Base-by-base conservation (phyloP, 148 eudicot genomes). In the Camellia granthamiana region DNA sequence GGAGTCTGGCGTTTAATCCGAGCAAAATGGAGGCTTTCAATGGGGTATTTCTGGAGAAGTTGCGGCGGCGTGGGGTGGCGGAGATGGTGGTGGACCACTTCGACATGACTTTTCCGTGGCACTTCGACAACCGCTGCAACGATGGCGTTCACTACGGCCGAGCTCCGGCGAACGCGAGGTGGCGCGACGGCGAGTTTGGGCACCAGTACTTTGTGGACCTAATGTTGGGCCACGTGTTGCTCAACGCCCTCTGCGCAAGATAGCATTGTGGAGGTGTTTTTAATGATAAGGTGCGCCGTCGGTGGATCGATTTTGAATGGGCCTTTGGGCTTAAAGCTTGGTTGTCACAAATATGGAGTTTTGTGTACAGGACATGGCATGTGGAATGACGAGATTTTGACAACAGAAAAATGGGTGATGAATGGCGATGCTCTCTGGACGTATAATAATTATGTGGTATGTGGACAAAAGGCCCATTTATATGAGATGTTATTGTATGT, bases 111-210 rank as follows among this genome's bases (percentile, higher is more conserved):
- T 97, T 88, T 85, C 90, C 93, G 6, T 97, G 99, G 98, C 99
- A 97, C 78, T 97, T 82, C 3, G 98, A 97, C 52, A 97, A 97
- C 80, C 86, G 99, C 80, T 91, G 95, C 83, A 97, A 91, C 19
- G 99, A 97, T 56, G 99, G 99, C 18, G 98, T 97, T 12, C 99
- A 97, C 72, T 97, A 97, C 66, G 99, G 99, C 65, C 88, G 99
- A 23, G 95, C 93, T 81, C 99, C 99, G 13, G 88, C 88, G 9
- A 91, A 92, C 79, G 64, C 65, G 79, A 77, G 58, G 78, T 97
- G 99, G 99, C 84, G 94, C 74, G 99, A 97, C 56, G 99, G 98
- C 10, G 75, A 88, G 78, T 91, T 97, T 11, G 99, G 99, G 69
- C 99, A 97, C 81, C 97, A 97, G 69, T 97, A 97, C 82, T 97